Conservation (phyloP, 257 asterid species). For the Solanum verrucosum region DNA sequence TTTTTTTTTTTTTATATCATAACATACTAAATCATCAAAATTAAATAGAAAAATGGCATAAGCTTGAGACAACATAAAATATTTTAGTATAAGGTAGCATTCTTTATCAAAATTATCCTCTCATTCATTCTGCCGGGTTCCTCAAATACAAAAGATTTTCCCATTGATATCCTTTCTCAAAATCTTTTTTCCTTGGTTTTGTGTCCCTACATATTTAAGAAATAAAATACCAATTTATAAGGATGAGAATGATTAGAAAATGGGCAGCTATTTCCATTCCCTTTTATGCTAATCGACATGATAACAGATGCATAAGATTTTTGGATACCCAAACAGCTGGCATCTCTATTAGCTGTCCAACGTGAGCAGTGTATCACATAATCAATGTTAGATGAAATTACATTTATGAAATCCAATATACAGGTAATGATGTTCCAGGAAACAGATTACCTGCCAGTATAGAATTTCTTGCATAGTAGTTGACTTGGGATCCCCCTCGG, state of each 20-base stretch:
- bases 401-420: neutral
- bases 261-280: neutral
- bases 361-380: neutral
- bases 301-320: neutral
- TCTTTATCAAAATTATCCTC: neutral
- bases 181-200: neutral
- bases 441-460: constrained; percentile 69
- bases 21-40: neutral
- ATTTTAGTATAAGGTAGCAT: neutral
- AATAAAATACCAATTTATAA: neutral
- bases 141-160: neutral
- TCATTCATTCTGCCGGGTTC: neutral
- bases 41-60: neutral
- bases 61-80: neutral
- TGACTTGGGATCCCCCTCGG: constrained; percentile 84
- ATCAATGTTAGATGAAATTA: neutral
- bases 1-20: neutral
- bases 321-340: neutral
- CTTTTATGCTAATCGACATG: neutral
- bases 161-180: neutral
- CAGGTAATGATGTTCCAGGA: neutral
- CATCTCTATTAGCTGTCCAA: neutral
- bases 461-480: constrained; percentile 81
- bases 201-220: neutral
- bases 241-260: neutral